Evolutionary conservation across 1,284 basidiomycete species (phyloP).

Genomic region (Meira miltonrushii): DNA sequence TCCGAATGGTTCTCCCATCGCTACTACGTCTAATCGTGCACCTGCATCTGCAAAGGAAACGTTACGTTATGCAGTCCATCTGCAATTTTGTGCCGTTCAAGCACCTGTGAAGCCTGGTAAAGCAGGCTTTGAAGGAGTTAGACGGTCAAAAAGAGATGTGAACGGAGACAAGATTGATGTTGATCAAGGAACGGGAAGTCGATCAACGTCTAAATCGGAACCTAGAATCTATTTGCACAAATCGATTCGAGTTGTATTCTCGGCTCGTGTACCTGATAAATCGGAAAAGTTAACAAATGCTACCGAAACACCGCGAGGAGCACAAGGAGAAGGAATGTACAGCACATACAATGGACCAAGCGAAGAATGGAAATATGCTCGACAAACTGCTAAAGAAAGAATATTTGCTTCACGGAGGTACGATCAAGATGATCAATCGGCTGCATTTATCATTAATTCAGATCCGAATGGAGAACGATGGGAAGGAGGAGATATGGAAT

Average conservation of each 20-base stretch:
- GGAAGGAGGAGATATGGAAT: conserved; percentile 3
- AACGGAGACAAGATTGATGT: neutral
- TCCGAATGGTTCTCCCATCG: neutral
- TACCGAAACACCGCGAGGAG: conserved; percentile 30
- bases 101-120: neutral
- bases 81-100: conserved; percentile 36
- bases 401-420: neutral
- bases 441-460: conserved; percentile 23
- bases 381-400: neutral
- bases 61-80: conserved; percentile 42
- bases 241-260: conserved; percentile 39
- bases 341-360: conserved; percentile 29
- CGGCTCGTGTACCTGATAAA: conserved; percentile 32
- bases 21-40: neutral
- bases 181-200: neutral
- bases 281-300: conserved; percentile 27
- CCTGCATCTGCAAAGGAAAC: conserved; percentile 18
- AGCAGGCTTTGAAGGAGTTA: neutral
- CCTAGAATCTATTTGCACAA: conserved; percentile 37
- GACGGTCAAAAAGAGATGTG: neutral
- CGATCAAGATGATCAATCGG: neutral
- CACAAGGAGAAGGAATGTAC: conserved; percentile 18
- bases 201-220: conserved; percentile 1
- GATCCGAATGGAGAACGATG: conserved; percentile 38
- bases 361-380: conserved; percentile 24